Conservation (phyloP, 495 filamentous ascomycete species). For the Penicillium mononematosum region DNA sequence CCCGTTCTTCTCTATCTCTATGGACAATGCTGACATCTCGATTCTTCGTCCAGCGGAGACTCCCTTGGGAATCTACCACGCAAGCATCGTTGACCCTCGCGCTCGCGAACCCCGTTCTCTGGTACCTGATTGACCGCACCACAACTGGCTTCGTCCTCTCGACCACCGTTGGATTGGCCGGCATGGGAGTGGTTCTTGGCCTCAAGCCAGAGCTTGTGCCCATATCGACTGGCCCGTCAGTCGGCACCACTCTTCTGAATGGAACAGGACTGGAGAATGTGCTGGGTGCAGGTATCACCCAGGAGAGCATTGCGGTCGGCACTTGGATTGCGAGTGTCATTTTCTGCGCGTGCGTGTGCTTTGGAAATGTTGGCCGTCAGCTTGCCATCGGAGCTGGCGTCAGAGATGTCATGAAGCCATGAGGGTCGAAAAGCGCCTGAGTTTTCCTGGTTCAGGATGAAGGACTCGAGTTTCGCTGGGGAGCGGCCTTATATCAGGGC, state of each 20-base stretch:
- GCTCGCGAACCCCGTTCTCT: conserved; percentile 88
- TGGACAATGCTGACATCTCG: conserved; percentile 17
- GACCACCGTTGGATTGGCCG: conserved; percentile 64
- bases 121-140: conserved; percentile 93
- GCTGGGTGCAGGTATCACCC: conserved; percentile 57
- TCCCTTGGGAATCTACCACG: conserved; percentile 90
- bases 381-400: conserved; percentile 52
- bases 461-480: neutral
- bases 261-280: conserved; percentile 38
- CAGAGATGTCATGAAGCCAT: conserved; percentile 26
- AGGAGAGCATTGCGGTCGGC: conserved; percentile 73
- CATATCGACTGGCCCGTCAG: conserved; percentile 47
- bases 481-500: conserved; percentile 2
- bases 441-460: neutral
- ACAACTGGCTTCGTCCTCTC: conserved; percentile 78
- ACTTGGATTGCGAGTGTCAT: conserved; percentile 91
- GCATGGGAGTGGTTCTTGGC: conserved; percentile 68
- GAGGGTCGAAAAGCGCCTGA: conserved; percentile 3
- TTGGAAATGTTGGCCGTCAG: conserved; percentile 90
- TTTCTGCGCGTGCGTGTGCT: conserved; percentile 92
- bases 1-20: conserved; percentile 1
- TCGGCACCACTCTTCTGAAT: conserved; percentile 31
- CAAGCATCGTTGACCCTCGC: conserved; percentile 90
- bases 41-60: conserved; percentile 58
- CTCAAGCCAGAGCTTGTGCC: conserved; percentile 77